Base-by-base conservation (phyloP, 768 basidiomycete genomes). In the Pulveroboletus sp. region DNA sequence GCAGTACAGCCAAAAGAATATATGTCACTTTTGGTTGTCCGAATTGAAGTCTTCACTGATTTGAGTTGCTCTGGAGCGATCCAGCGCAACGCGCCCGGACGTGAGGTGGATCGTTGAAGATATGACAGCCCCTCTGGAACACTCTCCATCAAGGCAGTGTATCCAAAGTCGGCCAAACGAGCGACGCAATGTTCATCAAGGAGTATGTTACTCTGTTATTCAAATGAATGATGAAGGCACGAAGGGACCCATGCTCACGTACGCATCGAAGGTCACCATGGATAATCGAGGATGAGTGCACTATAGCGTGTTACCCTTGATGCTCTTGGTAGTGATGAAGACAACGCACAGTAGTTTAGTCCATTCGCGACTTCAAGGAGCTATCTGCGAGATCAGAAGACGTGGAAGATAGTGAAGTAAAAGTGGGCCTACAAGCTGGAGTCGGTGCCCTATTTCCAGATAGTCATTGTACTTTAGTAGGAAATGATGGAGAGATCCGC, bases 81-180 rank as follows among this genome's bases (percentile, higher is more conserved):
- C 74, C 75, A 78, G 0, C 76, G 69, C 31, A 76, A 62, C 9
- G 75, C 70, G n/a, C n/a, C n/a, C n/a, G n/a, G n/a, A n/a, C n/a
- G n/a, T n/a, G n/a, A n/a, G 4, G 44, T 75, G 60, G 43, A 61
- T 45, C 33, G 31, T 6, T 43, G 50, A 1, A 59, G 51, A 23
- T 55, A 56, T 2, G 8, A 2, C 21, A 39, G 11, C 2, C 27
- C 47, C 35, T 55, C 48, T 0, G 50, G 50, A 6, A 49, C 50
- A 5, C 43, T 49, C 2, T 47, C 56, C 10, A n/a, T n/a, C n/a
- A n/a, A n/a, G n/a, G n/a, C n/a, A n/a, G n/a, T n/a, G n/a, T n/a
- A n/a, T 1, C 76, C 76, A 37, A 78, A 78, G 44, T 78, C 76
- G 29, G 69, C 66, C 6, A 78, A 53, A 9, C 68, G 66, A 0